Base-by-base conservation (phyloP, 129 eudicot genomes). In the Flaveria linearis region DNA sequence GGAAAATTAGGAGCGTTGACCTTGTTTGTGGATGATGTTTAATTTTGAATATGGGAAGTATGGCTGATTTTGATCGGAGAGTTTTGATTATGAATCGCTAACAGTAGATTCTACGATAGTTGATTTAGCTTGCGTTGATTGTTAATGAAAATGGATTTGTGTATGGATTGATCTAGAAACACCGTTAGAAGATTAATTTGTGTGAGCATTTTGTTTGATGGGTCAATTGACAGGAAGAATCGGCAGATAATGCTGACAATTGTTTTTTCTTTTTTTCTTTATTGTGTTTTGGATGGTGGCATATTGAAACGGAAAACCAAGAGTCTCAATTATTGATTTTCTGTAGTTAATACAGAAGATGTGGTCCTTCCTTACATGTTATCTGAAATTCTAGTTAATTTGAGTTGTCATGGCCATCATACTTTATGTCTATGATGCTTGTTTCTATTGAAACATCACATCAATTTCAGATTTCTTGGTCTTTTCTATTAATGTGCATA, bases 401-500 rank as follows among this genome's bases (percentile, higher is more conserved):
- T 45, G 76, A 78, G 81, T 16, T 78, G 81, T 78, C 76, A 63
- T 63, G 70, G 63, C 47, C 49, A 78, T 20, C 50, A 73, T 63
- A 73, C 66, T 73, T 73, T 51, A 80, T 50, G 78, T 14, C 66
- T 20, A 72, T 52, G 43, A 63, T 80, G 81, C 45, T 58, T 73
- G 69, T 25, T 63, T 63, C 45, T 14, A 42, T 73, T 73, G 79
- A 69, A 33, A 80, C 83, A 80, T 80, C 78, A 80, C 83, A 73
- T 73, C 74, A 69, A 5, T 73, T 64, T 64, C 61, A 73, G 79
- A 65, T 72, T 68, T 78, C 36, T 28, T 79, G 69, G 36, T 45
- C 53, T 17, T 63, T 42, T 65, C 83, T 53, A 73, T 64, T 66
- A 55, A 65, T 50, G 66, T 14, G 20, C 47, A 69, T 47, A 78